A percentile compares a stretch with the other conserved stretches of the same genome.
Conservation (phyloP, 108 stramenopile species). For the Stephanodiscus minutulus region DNA sequence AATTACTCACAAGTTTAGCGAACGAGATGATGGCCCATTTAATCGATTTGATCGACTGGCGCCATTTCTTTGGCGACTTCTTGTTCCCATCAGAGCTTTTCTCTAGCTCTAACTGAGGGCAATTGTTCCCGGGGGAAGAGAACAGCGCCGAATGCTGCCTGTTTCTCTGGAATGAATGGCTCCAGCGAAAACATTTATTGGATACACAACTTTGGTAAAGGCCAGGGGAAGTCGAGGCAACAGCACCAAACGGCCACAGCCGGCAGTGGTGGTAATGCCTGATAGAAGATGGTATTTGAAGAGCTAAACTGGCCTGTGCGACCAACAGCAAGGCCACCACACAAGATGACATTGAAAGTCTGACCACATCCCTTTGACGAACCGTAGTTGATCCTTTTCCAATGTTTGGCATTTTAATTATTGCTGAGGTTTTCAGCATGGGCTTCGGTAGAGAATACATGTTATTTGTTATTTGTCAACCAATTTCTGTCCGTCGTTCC, state of each 20-base stretch:
- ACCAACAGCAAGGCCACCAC: background rate
- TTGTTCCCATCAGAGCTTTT: conserved; percentile 6
- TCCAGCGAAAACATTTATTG: background rate
- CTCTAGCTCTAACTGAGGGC: background rate
- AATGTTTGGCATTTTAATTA: too few species aligned
- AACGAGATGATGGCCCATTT: conserved; percentile 20
- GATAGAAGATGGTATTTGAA: background rate
- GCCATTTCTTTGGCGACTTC: conserved; percentile 16
- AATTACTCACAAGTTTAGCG: conserved; percentile 6
- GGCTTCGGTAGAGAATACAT: too few species aligned
- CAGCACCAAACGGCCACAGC: too few species aligned
- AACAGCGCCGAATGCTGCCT: background rate
- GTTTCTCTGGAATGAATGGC: background rate
- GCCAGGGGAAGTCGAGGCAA: background rate
- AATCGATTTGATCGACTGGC: conserved; percentile 17
- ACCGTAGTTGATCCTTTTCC: background rate
- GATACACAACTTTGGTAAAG: background rate
- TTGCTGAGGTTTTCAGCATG: too few species aligned
- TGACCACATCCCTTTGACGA: background rate
- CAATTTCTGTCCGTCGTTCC: too few species aligned
- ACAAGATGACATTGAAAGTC: background rate
- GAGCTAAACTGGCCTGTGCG: background rate
- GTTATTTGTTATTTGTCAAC: too few species aligned
- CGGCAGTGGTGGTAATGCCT: background rate
- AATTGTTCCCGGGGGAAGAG: background rate